A percentile compares a stretch with the other conserved stretches of the same genome.
phyloP scores from a whole-genome alignment of 176 grass and related monocot species.

The Avena insularis region DNA sequence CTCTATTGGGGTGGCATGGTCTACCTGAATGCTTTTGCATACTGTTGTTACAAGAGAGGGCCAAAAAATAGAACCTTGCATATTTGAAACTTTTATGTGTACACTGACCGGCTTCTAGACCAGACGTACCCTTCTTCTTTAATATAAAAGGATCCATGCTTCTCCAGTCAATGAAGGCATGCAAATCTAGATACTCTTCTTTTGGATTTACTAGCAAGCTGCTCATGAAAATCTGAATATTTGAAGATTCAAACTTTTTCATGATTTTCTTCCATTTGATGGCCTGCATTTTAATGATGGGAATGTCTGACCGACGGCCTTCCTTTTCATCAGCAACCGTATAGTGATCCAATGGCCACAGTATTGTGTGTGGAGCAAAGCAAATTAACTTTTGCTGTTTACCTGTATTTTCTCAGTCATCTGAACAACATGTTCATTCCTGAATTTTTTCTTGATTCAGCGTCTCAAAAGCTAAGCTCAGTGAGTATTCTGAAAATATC shows the following conservation, averaged over 20 bases:
- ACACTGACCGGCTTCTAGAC: background rate
- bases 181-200: background rate
- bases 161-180: background rate
- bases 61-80: background rate
- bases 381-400: background rate
- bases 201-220: conserved; percentile 26
- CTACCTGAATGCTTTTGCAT: background rate
- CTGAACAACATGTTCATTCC: conserved; percentile 23
- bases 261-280: background rate
- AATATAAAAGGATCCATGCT: background rate
- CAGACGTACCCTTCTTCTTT: background rate
- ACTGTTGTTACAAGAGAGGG: background rate
- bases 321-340: conserved; percentile 27
- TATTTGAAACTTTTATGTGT: background rate
- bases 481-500: conserved; percentile 91
- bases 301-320: background rate
- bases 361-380: conserved; percentile 7
- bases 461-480: conserved; percentile 86
- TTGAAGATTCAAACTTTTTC: background rate
- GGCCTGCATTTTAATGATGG: conserved; percentile 17
- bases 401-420: background rate
- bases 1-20: background rate
- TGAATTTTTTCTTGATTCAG: conserved; percentile 42
- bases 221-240: conserved; percentile 6
- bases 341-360: background rate